Conservation (phyloP, 2,329 filamentous ascomycete species). For the Monilinia laxa region DNA sequence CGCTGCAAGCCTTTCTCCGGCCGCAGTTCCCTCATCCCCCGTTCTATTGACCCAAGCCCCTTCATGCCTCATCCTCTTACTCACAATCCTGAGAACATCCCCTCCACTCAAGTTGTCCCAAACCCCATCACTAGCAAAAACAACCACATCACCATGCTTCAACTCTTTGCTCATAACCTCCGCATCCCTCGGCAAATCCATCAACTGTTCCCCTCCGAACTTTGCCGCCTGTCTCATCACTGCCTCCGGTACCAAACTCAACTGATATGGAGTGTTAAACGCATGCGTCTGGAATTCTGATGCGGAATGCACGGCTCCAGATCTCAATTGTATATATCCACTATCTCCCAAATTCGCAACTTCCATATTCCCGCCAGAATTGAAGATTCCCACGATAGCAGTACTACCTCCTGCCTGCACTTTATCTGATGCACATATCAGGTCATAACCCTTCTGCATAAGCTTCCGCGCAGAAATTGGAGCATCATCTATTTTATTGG, state of each 20-base stretch:
- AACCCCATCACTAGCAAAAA: constrained; percentile 92
- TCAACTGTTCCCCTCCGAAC: constrained; percentile 79
- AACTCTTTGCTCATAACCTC: constrained; percentile 74
- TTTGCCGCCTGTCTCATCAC: constrained; percentile 77
- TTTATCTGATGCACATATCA: constrained; percentile 69
- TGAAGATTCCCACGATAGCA: constrained; percentile 79
- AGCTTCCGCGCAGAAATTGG: constrained; percentile 64
- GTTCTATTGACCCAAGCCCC: constrained; percentile 72
- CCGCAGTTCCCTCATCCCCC: constrained; percentile 56
- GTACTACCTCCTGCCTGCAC: constrained; percentile 87
- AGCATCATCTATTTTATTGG: constrained; percentile 35
- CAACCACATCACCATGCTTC: constrained; percentile 86
- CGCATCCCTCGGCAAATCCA: constrained; percentile 81
- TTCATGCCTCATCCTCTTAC: constrained; percentile 67
- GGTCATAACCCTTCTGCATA: constrained; percentile 82
- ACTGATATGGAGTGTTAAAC: constrained; percentile 96
- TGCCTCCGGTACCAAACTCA: constrained; percentile 80
- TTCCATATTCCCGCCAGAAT: constrained; percentile 71
- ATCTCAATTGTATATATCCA: constrained; percentile 82
- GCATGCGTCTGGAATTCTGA: constrained; percentile 89
- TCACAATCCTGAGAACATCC: constrained; percentile 80
- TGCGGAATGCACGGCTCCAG: constrained; percentile 79
- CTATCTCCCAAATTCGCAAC: constrained; percentile 95
- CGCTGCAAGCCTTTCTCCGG: constrained; percentile 58
- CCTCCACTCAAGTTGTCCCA: constrained; percentile 95